Percentiles rank a stretch among this genome's conserved stretches.
Evolutionary conservation across 768 basidiomycete species (phyloP).

Genomic region (Pleurotus djamor): DNA sequence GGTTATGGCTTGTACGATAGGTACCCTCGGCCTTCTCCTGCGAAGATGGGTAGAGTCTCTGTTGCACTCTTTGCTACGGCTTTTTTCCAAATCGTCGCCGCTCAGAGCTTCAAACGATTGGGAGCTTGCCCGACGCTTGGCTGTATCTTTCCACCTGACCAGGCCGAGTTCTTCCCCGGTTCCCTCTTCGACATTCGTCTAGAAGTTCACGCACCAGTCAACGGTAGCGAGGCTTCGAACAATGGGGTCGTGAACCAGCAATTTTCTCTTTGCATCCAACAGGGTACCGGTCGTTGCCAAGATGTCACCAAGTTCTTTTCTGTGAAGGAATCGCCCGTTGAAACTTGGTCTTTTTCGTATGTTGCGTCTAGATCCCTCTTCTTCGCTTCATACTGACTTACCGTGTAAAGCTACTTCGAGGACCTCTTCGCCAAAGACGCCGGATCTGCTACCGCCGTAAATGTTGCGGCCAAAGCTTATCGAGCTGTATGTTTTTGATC

Average conservation of each 20-base stretch:
- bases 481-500: conserved; percentile 10
- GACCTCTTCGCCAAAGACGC: conserved; percentile 12
- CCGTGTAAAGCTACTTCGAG: conserved; percentile 8
- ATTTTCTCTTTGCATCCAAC: conserved; percentile 12
- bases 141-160: conserved; percentile 14
- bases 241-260: conserved; percentile 10
- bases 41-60: neutral
- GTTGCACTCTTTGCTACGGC: neutral
- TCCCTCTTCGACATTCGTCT: conserved; percentile 12
- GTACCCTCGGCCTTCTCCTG: neutral
- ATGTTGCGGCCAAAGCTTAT: conserved; percentile 13
- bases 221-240: conserved; percentile 10
- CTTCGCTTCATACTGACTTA: neutral
- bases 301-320: conserved; percentile 11
- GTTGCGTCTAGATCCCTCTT: neutral
- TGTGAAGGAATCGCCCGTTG: conserved; percentile 7
- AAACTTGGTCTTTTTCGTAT: conserved; percentile 11
- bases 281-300: conserved; percentile 8
- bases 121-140: conserved; percentile 12
- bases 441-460: conserved; percentile 6
- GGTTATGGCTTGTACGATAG: neutral
- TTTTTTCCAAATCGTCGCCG: conserved; percentile 1
- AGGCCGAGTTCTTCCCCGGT: conserved; percentile 12
- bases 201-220: conserved; percentile 12
- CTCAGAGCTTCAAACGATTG: conserved; percentile 11